Conservation (phyloP, 768 basidiomycete genomes). For the Strobilomyces dryophilus region DNA sequence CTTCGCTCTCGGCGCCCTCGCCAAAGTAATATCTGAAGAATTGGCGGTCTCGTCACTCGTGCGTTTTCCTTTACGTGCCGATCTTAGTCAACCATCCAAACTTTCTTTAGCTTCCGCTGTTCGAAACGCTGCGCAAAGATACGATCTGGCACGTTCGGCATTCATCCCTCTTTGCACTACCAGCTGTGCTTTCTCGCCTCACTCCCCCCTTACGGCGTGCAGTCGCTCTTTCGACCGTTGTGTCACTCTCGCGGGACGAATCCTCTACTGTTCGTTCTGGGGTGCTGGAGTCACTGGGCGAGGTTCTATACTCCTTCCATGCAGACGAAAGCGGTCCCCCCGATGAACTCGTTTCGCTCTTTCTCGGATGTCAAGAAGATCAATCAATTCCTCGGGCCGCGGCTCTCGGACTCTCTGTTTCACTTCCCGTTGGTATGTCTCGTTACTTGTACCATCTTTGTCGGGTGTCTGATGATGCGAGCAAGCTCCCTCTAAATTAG, state of each 20-base stretch:
- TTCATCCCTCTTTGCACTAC: conserved; percentile 81
- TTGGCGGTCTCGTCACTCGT: conserved; percentile 63
- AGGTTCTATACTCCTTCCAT: conserved; percentile 81
- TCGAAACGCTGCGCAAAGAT: conserved; percentile 67
- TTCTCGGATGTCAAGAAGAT: conserved; percentile 59
- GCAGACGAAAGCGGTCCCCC: conserved; percentile 64
- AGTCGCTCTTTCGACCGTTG: conserved; percentile 63
- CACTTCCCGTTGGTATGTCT: conserved; percentile 18
- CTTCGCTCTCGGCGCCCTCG: conserved; percentile 83
- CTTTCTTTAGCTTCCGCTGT: conserved; percentile 66
- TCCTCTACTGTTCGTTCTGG: conserved; percentile 69
- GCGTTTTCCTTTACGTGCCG: conserved; percentile 21
- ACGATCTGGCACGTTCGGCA: conserved; percentile 79
- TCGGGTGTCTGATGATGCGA: conserved; percentile 4
- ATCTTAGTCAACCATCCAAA: conserved; percentile 2
- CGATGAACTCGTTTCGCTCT: conserved; percentile 66
- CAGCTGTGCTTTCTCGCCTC: conserved; percentile 71
- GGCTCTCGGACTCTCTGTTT: conserved; percentile 3
- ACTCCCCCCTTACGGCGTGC: conserved; percentile 50
- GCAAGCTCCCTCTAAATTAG: conserved; percentile 29
- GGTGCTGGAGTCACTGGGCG: conserved; percentile 82
- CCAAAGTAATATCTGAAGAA: conserved; percentile 81
- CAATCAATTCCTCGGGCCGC: conserved; percentile 31
- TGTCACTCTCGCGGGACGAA: conserved; percentile 60
- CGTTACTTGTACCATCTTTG: background rate